These are phyloP conservation scores for Powellomyces hirtus DNA, from an alignment of 192 early-diverging fungal species.

Conservation along the genomic window DNA sequence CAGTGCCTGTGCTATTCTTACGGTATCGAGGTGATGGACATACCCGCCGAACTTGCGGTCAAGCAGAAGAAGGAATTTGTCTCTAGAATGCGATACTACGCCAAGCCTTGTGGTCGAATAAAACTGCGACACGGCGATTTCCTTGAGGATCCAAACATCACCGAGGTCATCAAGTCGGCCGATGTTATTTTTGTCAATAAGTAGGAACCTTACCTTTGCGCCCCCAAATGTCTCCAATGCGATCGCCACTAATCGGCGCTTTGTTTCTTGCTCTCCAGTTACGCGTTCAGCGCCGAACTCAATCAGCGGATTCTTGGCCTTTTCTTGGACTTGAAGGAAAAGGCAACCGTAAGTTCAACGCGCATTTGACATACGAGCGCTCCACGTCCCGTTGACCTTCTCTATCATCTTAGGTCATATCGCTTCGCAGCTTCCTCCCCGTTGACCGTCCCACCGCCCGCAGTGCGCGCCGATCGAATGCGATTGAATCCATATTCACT, in stretches of 20 bases:
- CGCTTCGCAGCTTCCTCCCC: slow-evolving; percentile 82
- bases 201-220: no score
- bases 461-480: slow-evolving; percentile 53
- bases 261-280: slow-evolving; percentile 35
- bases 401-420: slow-evolving; percentile 64
- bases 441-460: slow-evolving; percentile 66
- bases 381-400: background rate
- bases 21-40: slow-evolving; percentile 92
- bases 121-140: slow-evolving; percentile 81
- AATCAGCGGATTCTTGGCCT: slow-evolving; percentile 81
- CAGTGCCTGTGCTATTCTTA: slow-evolving; percentile 76
- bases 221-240: no score
- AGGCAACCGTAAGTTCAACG: slow-evolving; percentile 61
- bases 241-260: background rate
- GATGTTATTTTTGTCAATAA: slow-evolving; percentile 97
- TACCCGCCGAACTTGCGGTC: slow-evolving; percentile 73
- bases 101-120: slow-evolving; percentile 49
- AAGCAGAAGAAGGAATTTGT: slow-evolving; percentile 82
- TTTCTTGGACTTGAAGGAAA: slow-evolving; percentile 92
- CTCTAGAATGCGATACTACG: slow-evolving; percentile 65
- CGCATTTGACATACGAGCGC: slow-evolving; percentile 46
- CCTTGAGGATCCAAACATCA: slow-evolving; percentile 67
- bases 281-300: slow-evolving; percentile 80
- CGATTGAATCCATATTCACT: slow-evolving; percentile 53
- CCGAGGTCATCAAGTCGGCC: slow-evolving; percentile 68